These are phyloP conservation scores for Nepenthes gracilis DNA, from an alignment of 148 eudicot species.

Conservation along the genomic window DNA sequence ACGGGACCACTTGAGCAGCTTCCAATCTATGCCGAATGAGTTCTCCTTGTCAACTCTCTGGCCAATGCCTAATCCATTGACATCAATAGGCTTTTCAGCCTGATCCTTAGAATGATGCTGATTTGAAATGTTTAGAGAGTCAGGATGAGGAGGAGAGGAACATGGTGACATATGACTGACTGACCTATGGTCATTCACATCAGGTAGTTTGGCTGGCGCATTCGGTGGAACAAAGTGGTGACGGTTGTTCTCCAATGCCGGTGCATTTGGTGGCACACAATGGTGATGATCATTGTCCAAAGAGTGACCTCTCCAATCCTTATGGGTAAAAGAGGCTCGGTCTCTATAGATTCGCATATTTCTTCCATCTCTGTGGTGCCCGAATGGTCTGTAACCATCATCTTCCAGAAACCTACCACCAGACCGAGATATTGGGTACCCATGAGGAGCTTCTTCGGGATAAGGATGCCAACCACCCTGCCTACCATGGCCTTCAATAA, in stretches of 20 bases:
- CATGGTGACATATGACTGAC: conserved; percentile 24
- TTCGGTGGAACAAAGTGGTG: conserved; percentile 19
- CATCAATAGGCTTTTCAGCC: conserved; percentile 9
- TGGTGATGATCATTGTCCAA: conserved; percentile 35
- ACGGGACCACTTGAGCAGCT: conserved; percentile 67
- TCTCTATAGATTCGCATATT: conserved; percentile 47
- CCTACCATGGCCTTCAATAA: conserved; percentile 58
- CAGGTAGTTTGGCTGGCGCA: conserved; percentile 28
- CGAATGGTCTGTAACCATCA: conserved; percentile 30
- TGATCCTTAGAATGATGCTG: conserved; percentile 10
- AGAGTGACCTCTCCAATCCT: conserved; percentile 39
- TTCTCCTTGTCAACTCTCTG: conserved; percentile 46
- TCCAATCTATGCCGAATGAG: conserved; percentile 52
- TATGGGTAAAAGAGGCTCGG: conserved; percentile 37
- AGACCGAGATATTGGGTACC: conserved; percentile 31
- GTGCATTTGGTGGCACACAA: conserved; percentile 21
- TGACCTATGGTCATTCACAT: conserved; percentile 27
- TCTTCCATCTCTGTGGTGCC: conserved; percentile 33
- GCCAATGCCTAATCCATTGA: conserved; percentile 23
- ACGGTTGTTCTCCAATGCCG: conserved; percentile 35
- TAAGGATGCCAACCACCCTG: conserved; percentile 53
- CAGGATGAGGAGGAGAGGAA: conserved; percentile 39
- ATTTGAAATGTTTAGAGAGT: conserved; percentile 26
- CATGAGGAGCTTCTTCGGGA: conserved; percentile 36
- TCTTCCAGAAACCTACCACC: conserved; percentile 32